Evolutionary conservation across 1,284 basidiomycete genomes (phyloP), one percentile per base, ranked within the genome.

Genomic region (Rhodotorula sp.): DNA sequence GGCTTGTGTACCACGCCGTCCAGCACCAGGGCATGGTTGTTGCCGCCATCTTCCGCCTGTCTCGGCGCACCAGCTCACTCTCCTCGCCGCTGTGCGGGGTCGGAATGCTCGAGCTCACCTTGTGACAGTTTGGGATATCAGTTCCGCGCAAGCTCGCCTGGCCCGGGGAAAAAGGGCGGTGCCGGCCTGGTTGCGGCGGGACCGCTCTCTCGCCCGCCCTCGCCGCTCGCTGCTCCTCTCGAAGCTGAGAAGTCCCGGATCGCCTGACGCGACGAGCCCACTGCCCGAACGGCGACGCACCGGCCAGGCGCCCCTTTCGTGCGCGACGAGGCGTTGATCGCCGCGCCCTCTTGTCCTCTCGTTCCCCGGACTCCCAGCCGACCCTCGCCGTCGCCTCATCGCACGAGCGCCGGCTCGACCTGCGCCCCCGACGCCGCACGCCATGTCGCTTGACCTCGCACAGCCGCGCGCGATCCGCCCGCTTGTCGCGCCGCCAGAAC

Each of bases 361-460:
- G 9, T n/a, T n/a, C 50, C n/a, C 12, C n/a, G 13, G n/a, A 29
- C 27, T n/a, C n/a, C 50, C 27, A 12, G n/a, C 27, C 50, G n/a
- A 27, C 50, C 19, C 10, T 25, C 46, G 5, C 25, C 46, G 21
- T 3, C 48, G 10, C 48, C 25, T 1, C 48, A 7, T 1, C 25
- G 48, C 48, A 21, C 32, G 3, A 13, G 25, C 25, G 37, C 13
- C 22, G 13, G 15, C 21, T 3, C 60, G 13, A 15, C 7, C 39
- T n/a, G 46, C n/a, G 27, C 25, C 6, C 0, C 22, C 25, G 59
- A 17, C 32, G 2, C 10, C 21, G 6, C 44, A 13, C 46, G 37
- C 4, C 44, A 73, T 73, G 71, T 57, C 61, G 1, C 61, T 75
- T 66, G 74, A 75, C 58, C 62, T 72, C 34, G 51, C 69, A 3